phyloP scores from a whole-genome alignment of 208 protist species.

The Crithidia expoeki region DNA sequence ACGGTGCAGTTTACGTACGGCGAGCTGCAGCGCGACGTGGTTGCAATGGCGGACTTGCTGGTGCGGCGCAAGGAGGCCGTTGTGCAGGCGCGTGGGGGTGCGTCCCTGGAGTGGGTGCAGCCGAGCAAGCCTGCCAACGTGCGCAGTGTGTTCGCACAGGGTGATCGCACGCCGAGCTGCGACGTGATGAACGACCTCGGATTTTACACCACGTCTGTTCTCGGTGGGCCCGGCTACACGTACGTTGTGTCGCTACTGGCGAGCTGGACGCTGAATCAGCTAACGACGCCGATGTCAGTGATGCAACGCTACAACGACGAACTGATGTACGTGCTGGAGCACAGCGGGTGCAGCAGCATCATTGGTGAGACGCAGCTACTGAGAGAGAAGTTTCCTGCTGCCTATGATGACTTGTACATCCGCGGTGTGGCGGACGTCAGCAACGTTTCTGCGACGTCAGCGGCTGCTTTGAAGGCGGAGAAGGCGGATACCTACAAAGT shows the following conservation, averaged over 20 bases:
- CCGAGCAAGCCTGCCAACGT: conserved; percentile 48
- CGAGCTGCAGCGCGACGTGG: conserved; percentile 77
- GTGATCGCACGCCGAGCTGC: conserved; percentile 61
- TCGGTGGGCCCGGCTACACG: conserved; percentile 66
- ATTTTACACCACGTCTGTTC: conserved; percentile 61
- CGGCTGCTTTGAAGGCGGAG: not conserved
- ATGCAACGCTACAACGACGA: conserved; percentile 73
- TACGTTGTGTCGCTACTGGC: conserved; percentile 82
- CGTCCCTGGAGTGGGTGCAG: conserved; percentile 73
- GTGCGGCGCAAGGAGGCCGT: conserved; percentile 59
- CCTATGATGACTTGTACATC: conserved; percentile 52
- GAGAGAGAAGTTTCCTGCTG: conserved; percentile 60
- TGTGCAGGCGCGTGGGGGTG: conserved; percentile 31
- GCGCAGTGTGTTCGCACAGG: conserved; percentile 72
- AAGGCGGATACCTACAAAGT: conserved; percentile 47
- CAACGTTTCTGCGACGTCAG: conserved; percentile 11
- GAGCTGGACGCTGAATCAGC: conserved; percentile 75
- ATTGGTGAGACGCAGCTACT: conserved; percentile 59
- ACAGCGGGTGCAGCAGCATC: conserved; percentile 65
- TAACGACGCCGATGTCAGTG: conserved; percentile 77
- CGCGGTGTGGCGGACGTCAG: conserved; percentile 28
- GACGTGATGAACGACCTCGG: conserved; percentile 73
- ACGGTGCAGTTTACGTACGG: conserved; percentile 71
- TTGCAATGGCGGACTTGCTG: conserved; percentile 66
- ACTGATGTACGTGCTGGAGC: conserved; percentile 83